Evolutionary conservation across 768 basidiomycete species (phyloP).

Genomic region (Leccinum disarticulatum): DNA sequence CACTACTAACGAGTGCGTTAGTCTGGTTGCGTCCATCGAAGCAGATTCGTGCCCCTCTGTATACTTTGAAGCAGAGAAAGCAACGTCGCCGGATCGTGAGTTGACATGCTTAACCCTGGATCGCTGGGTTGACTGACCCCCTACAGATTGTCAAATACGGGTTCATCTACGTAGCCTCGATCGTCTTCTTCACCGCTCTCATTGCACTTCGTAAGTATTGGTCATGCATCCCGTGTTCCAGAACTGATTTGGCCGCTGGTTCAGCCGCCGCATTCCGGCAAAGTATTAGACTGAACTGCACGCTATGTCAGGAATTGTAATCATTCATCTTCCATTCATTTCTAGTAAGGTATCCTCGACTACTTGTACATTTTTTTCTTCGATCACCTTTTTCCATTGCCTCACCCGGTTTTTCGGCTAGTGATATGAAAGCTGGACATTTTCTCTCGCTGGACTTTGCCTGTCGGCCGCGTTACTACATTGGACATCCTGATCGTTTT

Average conservation of each 20-base stretch:
- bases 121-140: constrained; percentile 10
- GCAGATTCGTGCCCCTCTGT: constrained; percentile 90
- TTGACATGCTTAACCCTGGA: constrained; percentile 11
- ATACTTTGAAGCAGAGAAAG: constrained; percentile 84
- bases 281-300: constrained; percentile 59
- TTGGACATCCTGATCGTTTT: constrained; percentile 18
- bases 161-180: constrained; percentile 65
- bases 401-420: constrained; percentile 1
- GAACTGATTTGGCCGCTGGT: background rate
- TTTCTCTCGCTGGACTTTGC: background rate
- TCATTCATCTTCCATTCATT: constrained; percentile 34
- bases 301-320: constrained; percentile 67
- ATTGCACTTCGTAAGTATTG: constrained; percentile 70
- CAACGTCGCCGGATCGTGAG: constrained; percentile 89
- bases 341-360: constrained; percentile 19
- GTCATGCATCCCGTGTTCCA: background rate
- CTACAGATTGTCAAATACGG: constrained; percentile 82
- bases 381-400: background rate
- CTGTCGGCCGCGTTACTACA: constrained; percentile 1
- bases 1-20: constrained; percentile 33
- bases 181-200: constrained; percentile 71
- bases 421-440: constrained; percentile 14
- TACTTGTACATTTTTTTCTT: constrained; percentile 27
- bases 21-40: constrained; percentile 96
- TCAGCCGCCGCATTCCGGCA: constrained; percentile 63